Conservation (phyloP, 2,329 filamentous ascomycete species). For the Aspergillus quadricinctus region DNA sequence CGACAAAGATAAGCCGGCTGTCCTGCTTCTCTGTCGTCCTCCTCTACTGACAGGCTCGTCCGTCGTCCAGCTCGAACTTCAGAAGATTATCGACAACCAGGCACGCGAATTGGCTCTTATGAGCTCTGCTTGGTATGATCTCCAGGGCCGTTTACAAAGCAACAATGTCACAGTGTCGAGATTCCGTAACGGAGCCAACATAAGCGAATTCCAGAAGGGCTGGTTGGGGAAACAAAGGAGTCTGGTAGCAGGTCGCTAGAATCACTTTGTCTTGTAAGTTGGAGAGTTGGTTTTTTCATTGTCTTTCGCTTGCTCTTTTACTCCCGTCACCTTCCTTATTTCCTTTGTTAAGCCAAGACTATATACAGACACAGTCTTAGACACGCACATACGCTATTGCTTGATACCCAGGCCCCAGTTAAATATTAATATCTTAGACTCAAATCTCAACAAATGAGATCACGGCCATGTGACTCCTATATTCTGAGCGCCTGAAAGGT, state of each 20-base stretch:
- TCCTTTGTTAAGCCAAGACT: background rate
- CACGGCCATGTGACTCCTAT: background rate
- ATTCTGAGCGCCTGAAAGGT: background rate
- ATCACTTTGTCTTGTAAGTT: background rate
- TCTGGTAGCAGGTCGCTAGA: constrained; percentile 34
- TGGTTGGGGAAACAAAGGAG: constrained; percentile 45
- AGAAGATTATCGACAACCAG: constrained; percentile 38
- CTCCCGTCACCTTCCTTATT: background rate
- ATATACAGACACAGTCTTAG: background rate
- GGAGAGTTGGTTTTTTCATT: background rate
- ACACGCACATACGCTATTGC: background rate
- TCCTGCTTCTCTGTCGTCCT: background rate
- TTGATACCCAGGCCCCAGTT: background rate
- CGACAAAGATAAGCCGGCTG: background rate
- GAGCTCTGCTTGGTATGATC: constrained; percentile 45
- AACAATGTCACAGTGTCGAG: constrained; percentile 40
- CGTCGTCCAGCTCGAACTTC: constrained; percentile 35
- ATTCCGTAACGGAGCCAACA: constrained; percentile 34
- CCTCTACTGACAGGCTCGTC: constrained; percentile 11
- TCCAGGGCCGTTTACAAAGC: constrained; percentile 43
- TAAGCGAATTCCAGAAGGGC: constrained; percentile 37
- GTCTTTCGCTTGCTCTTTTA: constrained; percentile 1
- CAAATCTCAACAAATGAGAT: background rate
- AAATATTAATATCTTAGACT: background rate
- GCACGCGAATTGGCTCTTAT: constrained; percentile 43